Evolutionary conservation across 352 stramenopile genomes (phyloP).

Genomic region (Poterioochromonas sp.): DNA sequence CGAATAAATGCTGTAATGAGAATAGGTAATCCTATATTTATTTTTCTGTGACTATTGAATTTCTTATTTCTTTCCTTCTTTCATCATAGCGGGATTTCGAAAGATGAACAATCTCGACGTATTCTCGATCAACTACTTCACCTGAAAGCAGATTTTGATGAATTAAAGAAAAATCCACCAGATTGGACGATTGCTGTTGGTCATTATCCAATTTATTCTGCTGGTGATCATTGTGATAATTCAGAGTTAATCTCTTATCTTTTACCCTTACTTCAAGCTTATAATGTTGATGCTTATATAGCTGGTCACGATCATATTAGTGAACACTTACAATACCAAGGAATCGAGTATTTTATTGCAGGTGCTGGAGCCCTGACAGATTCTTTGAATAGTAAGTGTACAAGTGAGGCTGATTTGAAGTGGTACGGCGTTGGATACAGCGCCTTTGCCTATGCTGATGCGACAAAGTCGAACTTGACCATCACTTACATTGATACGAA

Average conservation of each 20-base stretch:
- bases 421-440: slow-evolving; percentile 11
- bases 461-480: background rate
- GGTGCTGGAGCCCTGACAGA: background rate
- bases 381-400: background rate
- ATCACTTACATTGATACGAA: slow-evolving; percentile 2
- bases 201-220: slow-evolving; percentile 41
- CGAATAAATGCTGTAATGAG: slow-evolving; percentile 22
- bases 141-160: background rate
- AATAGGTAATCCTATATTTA: slow-evolving; percentile 3
- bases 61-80: background rate
- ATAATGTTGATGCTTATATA: slow-evolving; percentile 38
- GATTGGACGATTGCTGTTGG: slow-evolving; percentile 38
- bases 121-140: slow-evolving; percentile 14
- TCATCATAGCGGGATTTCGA: slow-evolving; percentile 16
- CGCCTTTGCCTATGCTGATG: background rate
- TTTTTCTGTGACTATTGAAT: background rate
- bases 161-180: background rate
- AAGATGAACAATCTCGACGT: background rate
- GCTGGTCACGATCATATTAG: slow-evolving; percentile 42
- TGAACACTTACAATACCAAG: slow-evolving; percentile 33
- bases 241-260: slow-evolving; percentile 29
- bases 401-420: background rate
- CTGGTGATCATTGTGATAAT: slow-evolving; percentile 35
- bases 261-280: slow-evolving; percentile 38
- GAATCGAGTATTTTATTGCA: slow-evolving; percentile 18